Percentiles rank a stretch among this genome's conserved stretches.
Evolutionary conservation across 2,329 filamentous ascomycete species (phyloP).

Genomic region (Alternaria rosae): DNA sequence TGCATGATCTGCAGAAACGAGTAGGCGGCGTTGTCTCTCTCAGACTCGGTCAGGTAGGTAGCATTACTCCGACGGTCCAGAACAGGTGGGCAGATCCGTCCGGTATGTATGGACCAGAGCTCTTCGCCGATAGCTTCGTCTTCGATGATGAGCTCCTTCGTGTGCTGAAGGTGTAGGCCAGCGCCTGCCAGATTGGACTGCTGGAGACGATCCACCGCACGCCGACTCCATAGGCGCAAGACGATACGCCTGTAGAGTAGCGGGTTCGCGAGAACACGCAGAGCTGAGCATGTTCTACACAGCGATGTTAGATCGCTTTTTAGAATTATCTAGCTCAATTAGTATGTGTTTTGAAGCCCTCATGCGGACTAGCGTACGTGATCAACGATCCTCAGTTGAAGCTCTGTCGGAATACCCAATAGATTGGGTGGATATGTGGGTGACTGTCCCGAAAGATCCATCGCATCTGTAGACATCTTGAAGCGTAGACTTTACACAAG

Average conservation of each 20-base stretch:
- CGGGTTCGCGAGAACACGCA: neutral
- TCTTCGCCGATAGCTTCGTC: neutral
- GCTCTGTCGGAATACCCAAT: neutral
- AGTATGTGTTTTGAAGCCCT: neutral
- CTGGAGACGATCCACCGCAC: neutral
- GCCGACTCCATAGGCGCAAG: neutral
- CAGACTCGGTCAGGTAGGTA: neutral
- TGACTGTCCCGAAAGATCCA: neutral
- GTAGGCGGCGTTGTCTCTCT: neutral
- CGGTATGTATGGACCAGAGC: neutral
- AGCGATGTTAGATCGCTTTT: neutral
- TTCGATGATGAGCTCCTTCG: neutral
- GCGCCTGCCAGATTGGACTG: neutral
- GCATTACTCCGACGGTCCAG: neutral
- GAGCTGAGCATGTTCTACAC: neutral
- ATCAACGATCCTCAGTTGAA: neutral
- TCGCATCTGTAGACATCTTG: neutral
- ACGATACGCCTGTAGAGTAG: neutral
- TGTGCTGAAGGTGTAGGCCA: neutral
- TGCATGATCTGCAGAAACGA: neutral
- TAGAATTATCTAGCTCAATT: neutral
- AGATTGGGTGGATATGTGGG: neutral
- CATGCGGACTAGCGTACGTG: neutral
- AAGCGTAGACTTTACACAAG: neutral
- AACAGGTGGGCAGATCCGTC: neutral